phyloP scores from a whole-genome alignment of 257 asterid species.

The Primulina tabacum region DNA sequence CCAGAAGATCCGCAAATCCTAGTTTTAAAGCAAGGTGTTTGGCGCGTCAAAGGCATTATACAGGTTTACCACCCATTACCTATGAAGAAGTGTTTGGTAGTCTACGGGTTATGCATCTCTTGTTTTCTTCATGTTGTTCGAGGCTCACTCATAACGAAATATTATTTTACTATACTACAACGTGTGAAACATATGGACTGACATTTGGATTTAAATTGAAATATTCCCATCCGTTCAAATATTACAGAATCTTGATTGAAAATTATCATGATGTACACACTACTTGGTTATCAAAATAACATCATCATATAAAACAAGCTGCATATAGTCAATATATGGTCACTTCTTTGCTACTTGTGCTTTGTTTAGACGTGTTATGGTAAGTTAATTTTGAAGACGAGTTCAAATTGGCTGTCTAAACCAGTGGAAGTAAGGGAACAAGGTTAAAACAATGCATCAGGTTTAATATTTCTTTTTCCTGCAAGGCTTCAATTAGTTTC shows the following conservation, averaged over 20 bases:
- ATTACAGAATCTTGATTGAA: neutral
- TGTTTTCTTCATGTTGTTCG: neutral
- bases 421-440: constrained; percentile 8
- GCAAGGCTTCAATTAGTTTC: neutral
- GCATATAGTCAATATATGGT: neutral
- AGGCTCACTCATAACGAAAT: neutral
- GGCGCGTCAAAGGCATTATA: constrained; percentile 89
- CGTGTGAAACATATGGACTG: neutral
- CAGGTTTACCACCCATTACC: constrained; percentile 45
- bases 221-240: neutral
- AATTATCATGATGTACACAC: neutral
- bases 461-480: neutral
- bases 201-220: neutral
- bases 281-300: neutral
- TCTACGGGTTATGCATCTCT: neutral
- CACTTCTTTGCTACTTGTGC: neutral
- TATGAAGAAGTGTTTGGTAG: neutral
- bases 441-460: neutral
- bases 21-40: constrained; percentile 47
- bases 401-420: neutral
- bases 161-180: neutral
- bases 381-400: neutral
- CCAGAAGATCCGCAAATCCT: constrained; percentile 65
- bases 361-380: neutral
- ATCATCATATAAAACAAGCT: neutral